phyloP scores from a whole-genome alignment of 176 grass and related monocot species.

The Rhynchospora breviuscula region DNA sequence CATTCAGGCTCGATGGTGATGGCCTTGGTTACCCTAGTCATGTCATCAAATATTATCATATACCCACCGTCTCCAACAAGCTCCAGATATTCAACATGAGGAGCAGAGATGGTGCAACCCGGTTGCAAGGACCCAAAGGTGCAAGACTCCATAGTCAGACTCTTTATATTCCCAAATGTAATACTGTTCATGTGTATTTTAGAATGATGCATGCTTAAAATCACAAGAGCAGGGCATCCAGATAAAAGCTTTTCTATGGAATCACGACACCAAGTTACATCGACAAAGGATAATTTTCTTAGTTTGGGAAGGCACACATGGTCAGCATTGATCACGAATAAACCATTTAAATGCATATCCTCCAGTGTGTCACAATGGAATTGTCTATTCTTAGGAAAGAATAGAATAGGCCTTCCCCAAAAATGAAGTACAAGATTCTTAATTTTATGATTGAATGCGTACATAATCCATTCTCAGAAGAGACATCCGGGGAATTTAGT shows the following conservation, averaged over 20 bases:
- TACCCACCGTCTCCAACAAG: too few species aligned
- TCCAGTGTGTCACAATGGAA: constrained; percentile 4
- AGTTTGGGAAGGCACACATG: background rate
- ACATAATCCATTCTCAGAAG: too few species aligned
- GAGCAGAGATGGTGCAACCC: too few species aligned
- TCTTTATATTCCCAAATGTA: background rate
- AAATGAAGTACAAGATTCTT: background rate
- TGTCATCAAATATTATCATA: too few species aligned
- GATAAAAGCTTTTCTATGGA: background rate
- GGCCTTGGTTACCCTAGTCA: too few species aligned
- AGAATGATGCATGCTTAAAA: background rate
- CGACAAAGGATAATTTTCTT: background rate
- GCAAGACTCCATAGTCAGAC: background rate
- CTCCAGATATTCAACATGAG: too few species aligned
- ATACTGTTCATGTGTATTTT: background rate
- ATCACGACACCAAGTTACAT: background rate
- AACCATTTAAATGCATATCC: background rate
- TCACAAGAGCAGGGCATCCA: background rate
- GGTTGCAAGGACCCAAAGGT: too few species aligned
- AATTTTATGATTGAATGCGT: too few species aligned
- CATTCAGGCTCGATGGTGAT: too few species aligned
- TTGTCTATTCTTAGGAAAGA: too few species aligned
- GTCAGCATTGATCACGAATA: background rate
- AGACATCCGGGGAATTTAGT: too few species aligned
- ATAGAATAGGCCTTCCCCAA: too few species aligned